Evolutionary conservation across 2,329 filamentous ascomycete species (phyloP), one percentile per base, ranked within the genome.

Genomic region (Cercospora sp.): DNA sequence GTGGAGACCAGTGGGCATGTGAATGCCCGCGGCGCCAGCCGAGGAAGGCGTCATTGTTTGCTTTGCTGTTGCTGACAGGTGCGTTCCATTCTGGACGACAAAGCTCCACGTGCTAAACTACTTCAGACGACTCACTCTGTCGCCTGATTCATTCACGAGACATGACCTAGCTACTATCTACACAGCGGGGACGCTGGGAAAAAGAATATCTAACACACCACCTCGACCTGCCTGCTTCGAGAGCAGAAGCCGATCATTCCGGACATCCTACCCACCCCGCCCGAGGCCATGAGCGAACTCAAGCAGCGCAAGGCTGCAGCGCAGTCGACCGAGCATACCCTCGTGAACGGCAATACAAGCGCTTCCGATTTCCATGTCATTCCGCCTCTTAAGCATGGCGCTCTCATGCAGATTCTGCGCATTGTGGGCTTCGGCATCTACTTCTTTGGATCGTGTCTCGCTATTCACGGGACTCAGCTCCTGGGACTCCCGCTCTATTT

Each of bases 401-500:
- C 73, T 6, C 71, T 76, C 66, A 77, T 79, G 69, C 81, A 84
- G 71, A 75, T 77, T 10, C 70, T 84, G 49, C 82, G 82, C 71
- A 81, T 83, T 74, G 69, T 80, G 37, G 74, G 79, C 26, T 83
- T 85, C 69, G 79, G 74, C 68, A 65, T 81, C 70, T 84, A 84
- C 78, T 84, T 85, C 76, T 75, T 80, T 68, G 75, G 76, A 65
- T 80, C 77, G 71, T 80, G 80, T 70, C 67, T 83, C 37, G 79
- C 79, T 72, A 82, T 85, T 75, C 84, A 88, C 74, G 73, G 86
- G 7, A 90, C 91, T 7, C 92, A 97, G 77, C 81, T 92, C 61
- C 80, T 95, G 70, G 92, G 91, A 61, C 77, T 85, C 0, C 91
- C 91, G 13, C 81, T 96, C 8, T 95, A 95, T 78, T 87, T 88